Evolutionary conservation across 306 rosid species (phyloP), one percentile per base, ranked within the genome.

Genomic region (Geum urbanum): DNA sequence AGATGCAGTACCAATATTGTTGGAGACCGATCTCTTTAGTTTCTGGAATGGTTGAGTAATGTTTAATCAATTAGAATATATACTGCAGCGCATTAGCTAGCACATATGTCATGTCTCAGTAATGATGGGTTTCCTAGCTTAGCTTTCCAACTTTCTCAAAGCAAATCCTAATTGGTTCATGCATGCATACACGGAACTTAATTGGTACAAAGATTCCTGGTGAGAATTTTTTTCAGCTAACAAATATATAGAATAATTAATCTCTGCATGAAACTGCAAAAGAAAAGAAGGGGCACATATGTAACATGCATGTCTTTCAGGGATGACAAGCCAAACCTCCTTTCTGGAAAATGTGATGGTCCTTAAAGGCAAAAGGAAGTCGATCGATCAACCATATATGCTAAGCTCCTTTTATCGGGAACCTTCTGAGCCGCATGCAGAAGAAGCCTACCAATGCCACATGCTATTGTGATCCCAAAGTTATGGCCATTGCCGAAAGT

Each of bases 391-490:
- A 7, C 40, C 41, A 9, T 37, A 66, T 54, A 54, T 8, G 73
- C 11, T 59, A 41, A 44, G 45, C 44, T 68, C 32, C 39, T 52
- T 50, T 66, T 58, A 32, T 1, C 56, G 47, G 71, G 58, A 18
- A 45, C 44, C 70, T 47, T 72, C 67, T 63, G 72, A 78, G 45
- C 84, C 84, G 68, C 75, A 73, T 32, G 37, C 3, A 32, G 37
- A 32, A 32, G 64, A 80, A 48, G 52, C 67, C 20, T 14, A 72
- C 9, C 37, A 32, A 32, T 32, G 37, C 37, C 37, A 78, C 41
- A 62, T 71, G 76, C 76, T 73, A 53, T 58, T 45, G 60, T 24
- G 57, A 71, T 83, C 57, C 13, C 67, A 48, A 79, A 72, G 77
- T 27, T 56, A 32, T 72, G 67, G 74, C 72, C 50, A 65, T 66